These are phyloP conservation scores for Cladobotryum mycophilum DNA, from an alignment of 2,329 filamentous ascomycete genomes.

Conservation along the genomic window DNA sequence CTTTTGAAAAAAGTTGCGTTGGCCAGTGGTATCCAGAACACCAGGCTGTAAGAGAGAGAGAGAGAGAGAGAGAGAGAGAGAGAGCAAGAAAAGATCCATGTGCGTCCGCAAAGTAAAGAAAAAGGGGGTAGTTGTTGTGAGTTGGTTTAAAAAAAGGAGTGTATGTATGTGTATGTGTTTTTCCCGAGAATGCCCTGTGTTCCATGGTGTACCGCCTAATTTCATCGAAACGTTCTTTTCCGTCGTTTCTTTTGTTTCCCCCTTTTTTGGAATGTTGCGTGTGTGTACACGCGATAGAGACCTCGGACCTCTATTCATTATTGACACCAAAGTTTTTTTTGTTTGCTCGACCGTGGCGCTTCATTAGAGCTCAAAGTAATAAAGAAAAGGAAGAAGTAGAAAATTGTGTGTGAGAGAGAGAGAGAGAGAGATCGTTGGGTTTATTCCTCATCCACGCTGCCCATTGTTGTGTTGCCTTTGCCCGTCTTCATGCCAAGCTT, in stretches of 20 bases:
- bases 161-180: background rate
- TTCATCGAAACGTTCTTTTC: background rate
- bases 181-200: background rate
- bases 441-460: conserved; percentile 51
- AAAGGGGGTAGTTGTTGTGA: background rate
- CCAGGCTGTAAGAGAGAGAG: conserved; percentile 21
- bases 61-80: conserved; percentile 2
- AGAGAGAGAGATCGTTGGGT: background rate
- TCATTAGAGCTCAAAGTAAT: background rate
- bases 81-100: background rate
- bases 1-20: background rate
- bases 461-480: conserved; percentile 48
- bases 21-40: conserved; percentile 30
- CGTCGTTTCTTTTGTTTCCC: background rate
- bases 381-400: background rate
- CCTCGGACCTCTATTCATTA: background rate
- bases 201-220: background rate
- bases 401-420: no score
- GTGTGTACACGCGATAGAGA: background rate
- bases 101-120: background rate
- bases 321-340: background rate
- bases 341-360: background rate
- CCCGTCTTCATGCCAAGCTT: conserved; percentile 66
- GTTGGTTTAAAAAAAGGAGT: background rate
- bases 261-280: background rate